A percentile compares a stretch with the other conserved stretches of the same genome.
Conservation (phyloP, 83 land plant genomes). For the Picea abies region DNA sequence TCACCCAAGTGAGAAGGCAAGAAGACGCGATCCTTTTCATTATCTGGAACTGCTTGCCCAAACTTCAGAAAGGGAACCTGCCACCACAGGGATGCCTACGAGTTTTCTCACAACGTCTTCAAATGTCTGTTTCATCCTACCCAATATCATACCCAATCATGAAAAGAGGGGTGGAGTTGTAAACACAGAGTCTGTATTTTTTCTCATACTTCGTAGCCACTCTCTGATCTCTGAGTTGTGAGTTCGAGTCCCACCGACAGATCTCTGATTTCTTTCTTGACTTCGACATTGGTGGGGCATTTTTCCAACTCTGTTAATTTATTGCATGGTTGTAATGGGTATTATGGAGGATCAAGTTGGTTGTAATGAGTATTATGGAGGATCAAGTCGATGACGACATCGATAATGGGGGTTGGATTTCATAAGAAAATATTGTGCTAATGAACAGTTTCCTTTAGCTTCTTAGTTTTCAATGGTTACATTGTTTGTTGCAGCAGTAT, state of each 20-base stretch:
- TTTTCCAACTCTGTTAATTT: too few relatives aligned
- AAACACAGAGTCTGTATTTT: slow-evolving; percentile 57
- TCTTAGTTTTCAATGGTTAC: too few relatives aligned
- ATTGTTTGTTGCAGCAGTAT: too few relatives aligned
- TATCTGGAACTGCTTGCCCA: slow-evolving; percentile 49
- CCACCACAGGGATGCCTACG: slow-evolving; percentile 48
- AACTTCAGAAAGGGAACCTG: slow-evolving; percentile 56
- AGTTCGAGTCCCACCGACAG: not conserved
- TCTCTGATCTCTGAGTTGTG: not conserved
- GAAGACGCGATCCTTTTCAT: slow-evolving; percentile 55
- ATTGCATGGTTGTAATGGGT: too few relatives aligned
- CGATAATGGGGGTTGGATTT: too few relatives aligned
- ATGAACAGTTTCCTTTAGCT: too few relatives aligned
- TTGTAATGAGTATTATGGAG: too few relatives aligned
- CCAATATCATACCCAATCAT: slow-evolving; percentile 52
- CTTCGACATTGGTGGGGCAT: slow-evolving; percentile 24
- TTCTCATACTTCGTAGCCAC: slow-evolving; percentile 54
- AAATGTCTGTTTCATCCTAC: slow-evolving; percentile 72
- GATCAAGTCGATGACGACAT: too few relatives aligned
- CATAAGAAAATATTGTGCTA: too few relatives aligned
- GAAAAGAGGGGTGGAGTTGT: slow-evolving; percentile 63
- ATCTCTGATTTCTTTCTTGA: slow-evolving; percentile 18
- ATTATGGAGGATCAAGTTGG: too few relatives aligned
- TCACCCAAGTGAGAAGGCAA: slow-evolving; percentile 67
- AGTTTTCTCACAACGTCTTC: slow-evolving; percentile 61